Conservation (phyloP, 106 monocot genomes). For the Allium cepa region DNA sequence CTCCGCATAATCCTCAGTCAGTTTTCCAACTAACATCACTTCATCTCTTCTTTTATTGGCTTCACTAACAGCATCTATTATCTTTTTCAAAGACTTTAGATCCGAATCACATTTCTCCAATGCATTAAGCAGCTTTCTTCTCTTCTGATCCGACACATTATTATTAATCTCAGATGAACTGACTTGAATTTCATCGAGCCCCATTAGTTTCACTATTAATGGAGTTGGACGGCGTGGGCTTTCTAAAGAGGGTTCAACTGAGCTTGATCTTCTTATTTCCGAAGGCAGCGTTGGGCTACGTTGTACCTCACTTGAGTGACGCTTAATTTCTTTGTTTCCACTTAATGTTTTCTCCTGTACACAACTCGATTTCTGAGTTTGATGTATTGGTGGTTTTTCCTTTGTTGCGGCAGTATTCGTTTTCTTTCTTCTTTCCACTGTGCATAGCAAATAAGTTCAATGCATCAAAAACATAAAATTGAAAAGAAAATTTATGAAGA, state of each 20-base stretch:
- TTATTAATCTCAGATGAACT: not conserved
- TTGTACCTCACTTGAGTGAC: slow-evolving; percentile 1
- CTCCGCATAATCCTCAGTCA: not conserved
- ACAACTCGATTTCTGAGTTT: not conserved
- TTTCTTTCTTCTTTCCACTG: slow-evolving; percentile 19
- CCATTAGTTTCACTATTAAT: slow-evolving; percentile 23
- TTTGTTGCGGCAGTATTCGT: not conserved
- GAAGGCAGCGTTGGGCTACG: slow-evolving; percentile 45
- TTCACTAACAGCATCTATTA: slow-evolving; percentile 49
- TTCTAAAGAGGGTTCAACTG: slow-evolving; percentile 2
- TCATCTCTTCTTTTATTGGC: slow-evolving; percentile 13
- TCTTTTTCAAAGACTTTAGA: slow-evolving; percentile 50
- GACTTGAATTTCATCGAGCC: slow-evolving; percentile 6
- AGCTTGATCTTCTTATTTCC: slow-evolving; percentile 16
- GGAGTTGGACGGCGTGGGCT: slow-evolving; percentile 13
- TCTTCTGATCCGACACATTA: slow-evolving; percentile 43
- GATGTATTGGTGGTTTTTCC: not conserved
- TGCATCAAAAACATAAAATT: not conserved
- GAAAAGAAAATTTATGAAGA: not conserved
- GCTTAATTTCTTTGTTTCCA: not conserved
- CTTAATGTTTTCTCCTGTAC: not conserved
- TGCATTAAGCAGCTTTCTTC: slow-evolving; percentile 65
- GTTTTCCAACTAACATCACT: not conserved
- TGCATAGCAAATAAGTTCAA: not conserved
- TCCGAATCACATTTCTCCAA: slow-evolving; percentile 84